Percentiles rank a stretch among this genome's conserved stretches.
These are phyloP conservation scores for Pseudophaeomoniella oleicola DNA, from an alignment of 2,329 filamentous ascomycete species.

Conservation along the genomic window DNA sequence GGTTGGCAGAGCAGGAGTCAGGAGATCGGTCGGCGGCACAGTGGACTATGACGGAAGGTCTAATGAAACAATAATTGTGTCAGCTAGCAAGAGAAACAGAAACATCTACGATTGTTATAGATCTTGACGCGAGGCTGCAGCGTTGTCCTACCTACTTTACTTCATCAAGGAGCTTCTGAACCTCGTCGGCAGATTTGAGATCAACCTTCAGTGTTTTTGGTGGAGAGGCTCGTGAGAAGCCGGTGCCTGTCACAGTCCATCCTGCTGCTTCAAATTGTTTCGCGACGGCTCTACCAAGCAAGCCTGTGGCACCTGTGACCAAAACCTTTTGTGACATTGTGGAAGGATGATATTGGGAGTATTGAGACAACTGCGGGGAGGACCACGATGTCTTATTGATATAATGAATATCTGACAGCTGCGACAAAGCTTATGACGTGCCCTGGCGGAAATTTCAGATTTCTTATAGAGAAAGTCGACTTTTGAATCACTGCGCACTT, in stretches of 20 bases:
- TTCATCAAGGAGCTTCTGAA: conserved; percentile 33
- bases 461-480: no score
- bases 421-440: no score
- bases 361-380: conserved; percentile 1
- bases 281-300: conserved; percentile 67
- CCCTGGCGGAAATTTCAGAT: not conserved
- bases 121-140: not conserved
- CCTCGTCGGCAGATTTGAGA: conserved; percentile 27
- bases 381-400: not conserved
- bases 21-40: conserved; percentile 82
- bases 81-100: no score
- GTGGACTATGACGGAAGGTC: conserved; percentile 66
- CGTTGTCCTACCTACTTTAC: conserved; percentile 30
- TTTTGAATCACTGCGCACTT: no score
- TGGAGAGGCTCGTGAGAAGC: conserved; percentile 58
- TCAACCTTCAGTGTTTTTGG: conserved; percentile 48
- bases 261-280: conserved; percentile 51
- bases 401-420: not conserved
- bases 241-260: conserved; percentile 61
- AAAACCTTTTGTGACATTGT: conserved; percentile 38
- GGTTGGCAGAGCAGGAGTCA: conserved; percentile 70
- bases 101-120: no score
- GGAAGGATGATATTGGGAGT: not conserved
- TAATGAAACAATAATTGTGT: no score
- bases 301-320: conserved; percentile 71